Evolutionary conservation across 176 grass and related monocot genomes (phyloP), one percentile per base, ranked within the genome.

Genomic region (Oryza nivara): DNA sequence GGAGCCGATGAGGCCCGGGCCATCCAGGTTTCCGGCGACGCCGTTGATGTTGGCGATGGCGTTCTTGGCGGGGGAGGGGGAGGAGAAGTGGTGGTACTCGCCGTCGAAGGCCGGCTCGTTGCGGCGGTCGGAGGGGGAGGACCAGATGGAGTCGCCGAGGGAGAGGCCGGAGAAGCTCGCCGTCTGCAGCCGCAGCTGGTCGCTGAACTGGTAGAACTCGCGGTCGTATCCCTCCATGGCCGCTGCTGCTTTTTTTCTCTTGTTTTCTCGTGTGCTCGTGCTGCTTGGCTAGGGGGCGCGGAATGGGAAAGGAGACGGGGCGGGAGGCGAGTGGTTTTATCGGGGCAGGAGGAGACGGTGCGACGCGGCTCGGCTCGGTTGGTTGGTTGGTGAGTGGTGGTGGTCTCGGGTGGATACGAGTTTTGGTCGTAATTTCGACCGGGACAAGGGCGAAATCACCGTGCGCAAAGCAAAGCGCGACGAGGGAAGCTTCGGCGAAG

Each of bases 201-300:
- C 96, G 86, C 91, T 95, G 93, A 99, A 99, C 73, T 99, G 91
- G 89, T 91, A 96, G 91, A 99, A 98, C 76, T 87, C 89, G 22
- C 81, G 84, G 80, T 91, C 89, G 85, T 91, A 91, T 52, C 81
- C 70, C 52, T 87, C 85, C 89, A 91, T 91, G 7, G 2, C 48
- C 4, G 14, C 49, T 6, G 52, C 28, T 30, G 28, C 28, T 26
- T 26, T 30, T 38, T 38, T 38, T 6, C 51, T 17, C 51, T 54
- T 16, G 15, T 54, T 54, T 54, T 54, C 51, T 56, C 52, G 52
- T 20, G 52, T 20, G 52, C 14, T 12, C 52, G 14, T 5, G 51
- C 35, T 44, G 68, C 46, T 30, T n/a, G 69, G 11, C 7, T 5
- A 11, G 11, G 41, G 11, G 14, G 9, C 51, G 51, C 25, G 71